A percentile compares a stretch with the other conserved stretches of the same genome.
Evolutionary conservation across 2,329 filamentous ascomycete species (phyloP).

Genomic region (Emericellopsis cladophorae): DNA sequence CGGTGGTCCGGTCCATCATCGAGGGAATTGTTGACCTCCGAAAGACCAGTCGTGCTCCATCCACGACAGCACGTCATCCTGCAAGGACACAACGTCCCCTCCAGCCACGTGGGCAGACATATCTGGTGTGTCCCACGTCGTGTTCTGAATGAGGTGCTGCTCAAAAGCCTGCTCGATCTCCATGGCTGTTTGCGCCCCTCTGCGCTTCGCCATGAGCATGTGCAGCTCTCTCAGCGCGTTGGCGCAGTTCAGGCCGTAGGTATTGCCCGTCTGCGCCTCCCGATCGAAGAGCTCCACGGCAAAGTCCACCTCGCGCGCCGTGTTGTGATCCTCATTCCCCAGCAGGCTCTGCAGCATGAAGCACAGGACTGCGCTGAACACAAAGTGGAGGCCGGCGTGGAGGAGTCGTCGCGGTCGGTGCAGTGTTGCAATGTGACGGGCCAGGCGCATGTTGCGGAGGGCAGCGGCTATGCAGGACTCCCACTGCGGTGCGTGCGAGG

Average conservation of each 20-base stretch:
- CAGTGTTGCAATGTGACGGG: conserved; percentile 22
- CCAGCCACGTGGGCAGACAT: conserved; percentile 3
- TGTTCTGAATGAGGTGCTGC: background rate
- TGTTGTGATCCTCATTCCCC: conserved; percentile 2
- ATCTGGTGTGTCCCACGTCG: conserved; percentile 4
- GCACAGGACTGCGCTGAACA: conserved; percentile 36
- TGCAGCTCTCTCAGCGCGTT: conserved; percentile 24
- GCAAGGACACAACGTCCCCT: conserved; percentile 14
- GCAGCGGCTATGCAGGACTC: conserved; percentile 19
- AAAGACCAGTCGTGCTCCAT: conserved; percentile 20
- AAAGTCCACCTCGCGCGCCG: conserved; percentile 21
- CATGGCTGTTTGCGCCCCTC: background rate
- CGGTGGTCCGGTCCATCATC: no score
- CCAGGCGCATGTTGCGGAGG: conserved; percentile 30
- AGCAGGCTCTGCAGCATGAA: conserved; percentile 30
- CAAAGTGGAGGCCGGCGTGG: conserved; percentile 30
- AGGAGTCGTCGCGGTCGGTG: conserved; percentile 25
- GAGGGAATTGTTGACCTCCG: no score
- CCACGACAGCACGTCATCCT: conserved; percentile 22
- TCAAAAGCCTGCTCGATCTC: conserved; percentile 1
- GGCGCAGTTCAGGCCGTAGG: conserved; percentile 23
- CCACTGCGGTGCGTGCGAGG: background rate
- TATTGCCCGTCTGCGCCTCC: conserved; percentile 23
- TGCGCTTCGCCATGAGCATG: conserved; percentile 5
- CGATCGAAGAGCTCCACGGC: conserved; percentile 26